A percentile compares a stretch with the other conserved stretches of the same genome.
Evolutionary conservation across 768 basidiomycete genomes (phyloP).

Genomic region (Mycena vulgaris): DNA sequence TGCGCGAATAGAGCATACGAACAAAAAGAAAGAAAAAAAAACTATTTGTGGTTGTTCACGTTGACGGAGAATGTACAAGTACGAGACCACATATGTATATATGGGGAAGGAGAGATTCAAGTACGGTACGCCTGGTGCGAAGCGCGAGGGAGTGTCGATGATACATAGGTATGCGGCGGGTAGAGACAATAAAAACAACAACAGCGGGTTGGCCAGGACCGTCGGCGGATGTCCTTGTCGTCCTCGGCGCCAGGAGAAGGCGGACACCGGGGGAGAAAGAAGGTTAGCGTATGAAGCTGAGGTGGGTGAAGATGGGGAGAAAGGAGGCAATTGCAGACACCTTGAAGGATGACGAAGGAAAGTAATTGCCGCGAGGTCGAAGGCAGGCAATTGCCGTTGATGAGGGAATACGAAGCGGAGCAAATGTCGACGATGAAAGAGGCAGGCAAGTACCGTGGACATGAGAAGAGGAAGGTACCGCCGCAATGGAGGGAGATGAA

Average conservation of each 20-base stretch:
- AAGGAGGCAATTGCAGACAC: background rate
- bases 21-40: background rate
- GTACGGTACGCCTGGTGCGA: background rate
- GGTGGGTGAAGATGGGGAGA: background rate
- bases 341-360: background rate
- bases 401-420: conserved; percentile 6
- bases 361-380: background rate
- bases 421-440: conserved; percentile 3
- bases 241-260: conserved; percentile 8
- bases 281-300: conserved; percentile 7
- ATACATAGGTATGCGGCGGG: background rate
- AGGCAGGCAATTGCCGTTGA: conserved; percentile 3
- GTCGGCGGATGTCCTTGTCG: conserved; percentile 7
- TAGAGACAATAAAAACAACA: conserved; percentile 9
- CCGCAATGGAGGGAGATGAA: conserved; percentile 8
- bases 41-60: background rate
- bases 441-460: conserved; percentile 1
- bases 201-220: conserved; percentile 2
- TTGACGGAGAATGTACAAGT: conserved; percentile 1
- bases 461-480: conserved; percentile 7
- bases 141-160: conserved; percentile 7
- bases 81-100: conserved; percentile 4
- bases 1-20: background rate
- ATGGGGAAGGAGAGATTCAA: conserved; percentile 3
- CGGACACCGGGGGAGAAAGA: conserved; percentile 7